Percentiles rank a stretch among this genome's conserved stretches.
These are phyloP conservation scores for Cryptococcus sp. DNA, from an alignment of 1,284 basidiomycete species.

Conservation along the genomic window DNA sequence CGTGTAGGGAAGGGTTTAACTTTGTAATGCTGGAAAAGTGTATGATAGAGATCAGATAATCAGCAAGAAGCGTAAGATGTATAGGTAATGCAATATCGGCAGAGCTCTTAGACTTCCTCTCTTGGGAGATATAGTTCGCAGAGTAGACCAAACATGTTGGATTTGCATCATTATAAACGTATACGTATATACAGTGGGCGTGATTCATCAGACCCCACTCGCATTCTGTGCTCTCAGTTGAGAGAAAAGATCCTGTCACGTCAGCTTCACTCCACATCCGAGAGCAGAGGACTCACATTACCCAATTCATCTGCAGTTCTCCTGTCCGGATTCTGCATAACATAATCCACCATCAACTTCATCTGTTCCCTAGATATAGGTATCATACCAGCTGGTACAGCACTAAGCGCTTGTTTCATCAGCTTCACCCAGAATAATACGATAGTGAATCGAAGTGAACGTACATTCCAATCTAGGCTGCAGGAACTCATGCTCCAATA, in stretches of 20 bases:
- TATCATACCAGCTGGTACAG: conserved; percentile 33
- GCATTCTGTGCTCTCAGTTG: not conserved
- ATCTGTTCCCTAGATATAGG: conserved; percentile 41
- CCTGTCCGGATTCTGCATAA: conserved; percentile 7
- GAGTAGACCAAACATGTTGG: no score
- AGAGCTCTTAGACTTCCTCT: no score
- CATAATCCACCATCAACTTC: conserved; percentile 37
- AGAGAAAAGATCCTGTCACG: not conserved
- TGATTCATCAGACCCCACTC: not conserved
- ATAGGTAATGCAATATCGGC: no score
- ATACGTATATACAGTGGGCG: no score
- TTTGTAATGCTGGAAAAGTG: no score
- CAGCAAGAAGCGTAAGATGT: no score
- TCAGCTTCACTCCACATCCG: not conserved
- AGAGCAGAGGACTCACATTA: not conserved
- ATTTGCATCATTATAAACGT: no score
- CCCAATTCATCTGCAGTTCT: not conserved
- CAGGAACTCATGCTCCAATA: conserved; percentile 50
- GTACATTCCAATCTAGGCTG: conserved; percentile 11
- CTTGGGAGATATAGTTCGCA: no score
- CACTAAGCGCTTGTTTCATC: not conserved
- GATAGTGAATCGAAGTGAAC: not conserved
- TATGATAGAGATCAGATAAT: no score
- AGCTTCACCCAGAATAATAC: not conserved
- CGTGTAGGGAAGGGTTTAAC: no score